Percentiles rank a stretch among this genome's conserved stretches.
Conservation (phyloP, 164 flowering plant species). For the Vitis vinifera region ASM3070453v1 NC_081820.1:20848001-20848500, state of each 20-base stretch:
- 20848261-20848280: too few species aligned
- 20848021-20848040: constrained; percentile 60
- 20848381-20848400: too few species aligned
- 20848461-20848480: constrained; percentile 57
- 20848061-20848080: constrained; percentile 61
- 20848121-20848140: too few species aligned
- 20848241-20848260: too few species aligned
- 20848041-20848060: constrained; percentile 76
- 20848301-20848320: too few species aligned
- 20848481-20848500: constrained; percentile 64
- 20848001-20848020: constrained; percentile 10
- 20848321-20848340: too few species aligned
- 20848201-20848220: too few species aligned
- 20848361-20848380: too few species aligned
- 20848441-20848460: not conserved
- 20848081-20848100: constrained; percentile 48
- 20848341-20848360: too few species aligned
- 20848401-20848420: too few species aligned
- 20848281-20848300: too few species aligned
- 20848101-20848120: constrained; percentile 30
- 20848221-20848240: too few species aligned
- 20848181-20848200: not conserved
- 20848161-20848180: not conserved
- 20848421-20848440: not conserved
- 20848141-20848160: not conserved